phyloP scores from a whole-genome alignment of 2,329 filamentous ascomycete genomes.

The Talaromyces atroroseus region DNA sequence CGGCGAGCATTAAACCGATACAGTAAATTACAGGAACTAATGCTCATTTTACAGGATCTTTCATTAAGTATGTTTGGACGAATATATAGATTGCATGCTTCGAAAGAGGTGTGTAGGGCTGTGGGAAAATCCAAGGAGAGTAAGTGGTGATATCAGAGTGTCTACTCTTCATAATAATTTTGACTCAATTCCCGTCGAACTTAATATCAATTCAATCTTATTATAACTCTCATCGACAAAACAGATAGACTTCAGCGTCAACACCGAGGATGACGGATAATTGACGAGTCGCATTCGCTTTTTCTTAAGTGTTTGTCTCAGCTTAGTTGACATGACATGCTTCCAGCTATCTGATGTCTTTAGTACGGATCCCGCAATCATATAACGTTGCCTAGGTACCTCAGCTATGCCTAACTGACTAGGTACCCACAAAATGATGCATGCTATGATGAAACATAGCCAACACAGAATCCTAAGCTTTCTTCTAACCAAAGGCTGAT shows the following conservation, averaged over 20 bases:
- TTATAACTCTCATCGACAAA: no score
- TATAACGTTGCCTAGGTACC: background rate
- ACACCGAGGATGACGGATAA: background rate
- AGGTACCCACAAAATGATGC: background rate
- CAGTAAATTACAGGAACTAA: background rate
- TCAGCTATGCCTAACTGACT: background rate
- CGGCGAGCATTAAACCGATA: no score
- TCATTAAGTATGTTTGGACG: no score
- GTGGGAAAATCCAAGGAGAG: no score
- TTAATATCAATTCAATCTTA: no score
- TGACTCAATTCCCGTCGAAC: no score
- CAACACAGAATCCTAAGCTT: background rate
- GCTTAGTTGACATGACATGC: background rate
- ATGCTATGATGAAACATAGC: background rate
- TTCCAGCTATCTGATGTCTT: background rate
- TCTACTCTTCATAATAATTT: no score
- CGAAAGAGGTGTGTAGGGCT: no score
- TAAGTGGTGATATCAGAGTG: no score
- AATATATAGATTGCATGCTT: no score
- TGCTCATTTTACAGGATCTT: background rate
- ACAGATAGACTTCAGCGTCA: background rate
- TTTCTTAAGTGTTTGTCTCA: background rate
- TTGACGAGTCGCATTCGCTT: background rate
- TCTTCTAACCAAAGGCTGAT: background rate
- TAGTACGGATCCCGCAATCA: background rate